These are phyloP conservation scores for Leishmania lainsoni DNA, from an alignment of 208 protist genomes.

Conservation along the genomic window DNA sequence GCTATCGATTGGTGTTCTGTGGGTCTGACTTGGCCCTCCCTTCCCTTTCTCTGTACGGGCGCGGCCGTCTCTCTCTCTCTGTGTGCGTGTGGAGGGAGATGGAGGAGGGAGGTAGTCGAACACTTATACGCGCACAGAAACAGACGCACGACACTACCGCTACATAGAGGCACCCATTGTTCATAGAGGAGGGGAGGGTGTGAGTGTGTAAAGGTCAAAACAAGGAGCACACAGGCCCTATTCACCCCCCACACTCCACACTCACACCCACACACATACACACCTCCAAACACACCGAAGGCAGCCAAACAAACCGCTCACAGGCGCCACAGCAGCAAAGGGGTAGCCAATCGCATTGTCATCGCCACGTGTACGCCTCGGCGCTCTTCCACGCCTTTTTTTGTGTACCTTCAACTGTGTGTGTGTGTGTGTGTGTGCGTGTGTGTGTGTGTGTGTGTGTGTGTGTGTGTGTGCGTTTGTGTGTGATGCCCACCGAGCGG, in stretches of 20 bases:
- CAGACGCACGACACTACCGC: background rate
- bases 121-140: background rate
- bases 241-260: background rate
- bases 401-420: background rate
- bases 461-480: too few relatives aligned
- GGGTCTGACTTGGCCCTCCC: background rate
- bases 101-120: background rate
- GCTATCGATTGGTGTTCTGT: background rate
- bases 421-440: too few relatives aligned
- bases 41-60: background rate
- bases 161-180: background rate
- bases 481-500: too few relatives aligned
- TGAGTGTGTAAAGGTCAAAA: background rate
- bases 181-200: background rate
- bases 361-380: background rate
- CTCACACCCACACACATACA: background rate
- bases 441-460: too few relatives aligned
- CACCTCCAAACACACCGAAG: background rate
- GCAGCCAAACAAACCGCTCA: background rate
- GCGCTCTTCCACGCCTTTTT: background rate
- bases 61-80: background rate
- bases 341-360: background rate
- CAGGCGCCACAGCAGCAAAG: background rate
- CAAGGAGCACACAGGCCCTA: background rate
- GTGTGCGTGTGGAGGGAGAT: background rate